A percentile compares a stretch with the other conserved stretches of the same genome.
These are phyloP conservation scores for Aspergillus bridgeri DNA, from an alignment of 495 filamentous ascomycete species.

Conservation along the genomic window DNA sequence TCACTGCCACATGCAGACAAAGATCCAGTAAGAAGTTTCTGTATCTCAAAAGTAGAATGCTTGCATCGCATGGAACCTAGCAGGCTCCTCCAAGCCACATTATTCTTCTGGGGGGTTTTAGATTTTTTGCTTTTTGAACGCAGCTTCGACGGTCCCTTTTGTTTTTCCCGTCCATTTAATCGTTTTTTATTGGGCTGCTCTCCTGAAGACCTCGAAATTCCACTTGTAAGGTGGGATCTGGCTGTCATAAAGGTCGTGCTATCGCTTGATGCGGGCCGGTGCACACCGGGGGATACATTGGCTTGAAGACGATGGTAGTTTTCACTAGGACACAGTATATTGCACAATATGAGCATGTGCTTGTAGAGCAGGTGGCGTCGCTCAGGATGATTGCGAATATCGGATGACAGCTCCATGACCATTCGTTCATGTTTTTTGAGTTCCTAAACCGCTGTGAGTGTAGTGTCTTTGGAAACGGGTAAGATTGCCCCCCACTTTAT, in stretches of 20 bases:
- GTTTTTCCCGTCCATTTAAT: too few species aligned
- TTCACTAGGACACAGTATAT: neutral
- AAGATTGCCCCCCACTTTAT: too few species aligned
- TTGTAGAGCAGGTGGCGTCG: too few species aligned
- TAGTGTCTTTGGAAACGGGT: too few species aligned
- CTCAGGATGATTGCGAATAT: constrained; percentile 1
- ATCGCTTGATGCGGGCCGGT: too few species aligned
- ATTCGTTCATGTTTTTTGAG: constrained; percentile 3
- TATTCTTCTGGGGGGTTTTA: too few species aligned
- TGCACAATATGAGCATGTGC: too few species aligned
- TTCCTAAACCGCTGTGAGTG: neutral
- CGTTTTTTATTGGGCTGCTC: too few species aligned
- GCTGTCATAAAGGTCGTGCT: neutral
- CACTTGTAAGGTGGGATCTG: constrained; percentile 2
- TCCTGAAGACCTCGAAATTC: neutral
- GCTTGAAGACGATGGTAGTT: neutral
- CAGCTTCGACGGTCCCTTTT: neutral
- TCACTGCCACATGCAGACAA: neutral
- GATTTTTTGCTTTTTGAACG: neutral
- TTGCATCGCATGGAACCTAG: neutral
- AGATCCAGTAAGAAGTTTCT: neutral
- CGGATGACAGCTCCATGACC: too few species aligned
- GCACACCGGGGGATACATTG: neutral
- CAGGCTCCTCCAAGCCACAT: neutral
- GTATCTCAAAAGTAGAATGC: neutral